phyloP scores from a whole-genome alignment of 1,139 yeast genomes.

The Suhomyces wounanorum region DNA sequence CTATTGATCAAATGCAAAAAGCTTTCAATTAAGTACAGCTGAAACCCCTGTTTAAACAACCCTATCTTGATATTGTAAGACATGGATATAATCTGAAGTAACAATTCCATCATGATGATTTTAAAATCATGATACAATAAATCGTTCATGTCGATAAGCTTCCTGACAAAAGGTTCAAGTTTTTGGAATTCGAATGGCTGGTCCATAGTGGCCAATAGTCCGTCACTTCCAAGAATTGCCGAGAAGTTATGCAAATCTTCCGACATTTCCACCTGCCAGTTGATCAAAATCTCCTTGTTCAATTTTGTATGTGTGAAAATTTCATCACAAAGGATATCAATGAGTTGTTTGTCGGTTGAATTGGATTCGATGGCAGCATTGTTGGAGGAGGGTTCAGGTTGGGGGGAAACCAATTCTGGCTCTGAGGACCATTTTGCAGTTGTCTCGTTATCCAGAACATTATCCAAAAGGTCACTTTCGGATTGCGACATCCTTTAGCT shows the following conservation, averaged over 20 bases:
- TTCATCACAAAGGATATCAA: conserved; percentile 24
- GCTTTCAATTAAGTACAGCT: conserved; percentile 24
- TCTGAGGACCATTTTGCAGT: neutral
- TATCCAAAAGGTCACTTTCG: neutral
- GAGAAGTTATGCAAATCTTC: conserved; percentile 23
- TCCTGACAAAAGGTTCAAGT: conserved; percentile 19
- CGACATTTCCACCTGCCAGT: conserved; percentile 42
- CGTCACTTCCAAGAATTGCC: conserved; percentile 27
- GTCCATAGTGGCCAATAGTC: conserved; percentile 18
- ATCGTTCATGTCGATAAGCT: conserved; percentile 25
- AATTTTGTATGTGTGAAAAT: conserved; percentile 30
- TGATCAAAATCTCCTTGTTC: conserved; percentile 29
- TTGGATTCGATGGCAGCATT: neutral
- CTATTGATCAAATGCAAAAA: conserved; percentile 14
- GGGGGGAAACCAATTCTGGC: neutral
- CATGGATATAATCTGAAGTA: conserved; percentile 25
- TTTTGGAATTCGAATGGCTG: conserved; percentile 3
- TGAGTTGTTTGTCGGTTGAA: conserved; percentile 12
- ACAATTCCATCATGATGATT: conserved; percentile 32
- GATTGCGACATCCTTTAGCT: neutral
- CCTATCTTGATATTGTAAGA: conserved; percentile 31
- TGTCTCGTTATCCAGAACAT: neutral
- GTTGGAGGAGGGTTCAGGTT: neutral
- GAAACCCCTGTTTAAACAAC: conserved; percentile 23
- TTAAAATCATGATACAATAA: conserved; percentile 34